Base-by-base conservation (phyloP, 1,139 yeast genomes). In the Hemisphaericaspora xylofermentans region DNA sequence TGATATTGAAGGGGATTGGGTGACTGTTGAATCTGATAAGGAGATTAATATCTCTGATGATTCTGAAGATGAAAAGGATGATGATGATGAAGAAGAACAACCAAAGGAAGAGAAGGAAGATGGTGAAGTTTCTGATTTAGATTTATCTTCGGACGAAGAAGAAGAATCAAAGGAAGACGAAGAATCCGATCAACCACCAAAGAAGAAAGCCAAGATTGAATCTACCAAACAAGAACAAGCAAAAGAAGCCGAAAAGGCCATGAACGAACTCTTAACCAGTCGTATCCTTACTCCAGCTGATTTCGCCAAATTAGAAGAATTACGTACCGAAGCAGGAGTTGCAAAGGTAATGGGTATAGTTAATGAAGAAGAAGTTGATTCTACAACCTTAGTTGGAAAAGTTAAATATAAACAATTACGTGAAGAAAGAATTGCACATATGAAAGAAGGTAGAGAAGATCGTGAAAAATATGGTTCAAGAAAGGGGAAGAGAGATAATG, bases 231-330 rank as follows among this genome's bases (percentile, higher is more conserved):
- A 63, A 38, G 42, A 66, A 24, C 44, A 42, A 30, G 50, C 44
- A 31, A 52, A 35, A n/a, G 54, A 57, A 28, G 59, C 72, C 21
- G 65, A 70, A 46, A 56, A 65, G 38, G 84, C 84, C 1, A 74
- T 84, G 64, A 69, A 72, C 47, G 83, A 83, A 42, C 59, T 89
- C 34, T 82, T 94, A 32, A 71, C 91, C 2, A 71, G 83, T 14
- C 78, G 88, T 51, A 86, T 93, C 46, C 75, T 93, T 52, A 93
- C 98, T 0, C 98, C 98, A 18, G 98, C 98, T 0, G 98, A 93
- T 70, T 93, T 91, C 61, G 96, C 96, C 51, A 91, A 91, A 64
- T 74, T 93, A 52, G 94, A 89, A 55, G 96, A 93, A 62, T 76
- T 93, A 53, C 79, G 82, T 57, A 74, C 80, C 9, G 83, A 85